Percentiles rank a stretch among this genome's conserved stretches.
phyloP scores from a whole-genome alignment of 495 filamentous ascomycete genomes.

The Pseudomonodictys pantanalensis region DNA sequence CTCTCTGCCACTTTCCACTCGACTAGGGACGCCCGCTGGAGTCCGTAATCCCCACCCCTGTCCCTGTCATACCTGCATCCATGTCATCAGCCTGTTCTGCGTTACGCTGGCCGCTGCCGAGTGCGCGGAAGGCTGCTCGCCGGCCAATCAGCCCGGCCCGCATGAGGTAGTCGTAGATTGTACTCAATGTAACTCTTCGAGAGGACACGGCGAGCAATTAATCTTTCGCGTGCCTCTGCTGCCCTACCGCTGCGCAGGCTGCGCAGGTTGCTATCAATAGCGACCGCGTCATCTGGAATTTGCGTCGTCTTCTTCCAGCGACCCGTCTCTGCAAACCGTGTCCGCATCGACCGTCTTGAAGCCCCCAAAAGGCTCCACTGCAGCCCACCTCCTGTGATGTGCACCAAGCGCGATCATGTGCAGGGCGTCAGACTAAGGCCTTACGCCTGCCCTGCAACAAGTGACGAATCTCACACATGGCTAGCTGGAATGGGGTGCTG shows the following conservation, averaged over 20 bases:
- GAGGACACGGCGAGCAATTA: not conserved
- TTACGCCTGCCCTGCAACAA: not conserved
- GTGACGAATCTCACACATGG: too few species aligned
- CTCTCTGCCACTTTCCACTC: not conserved
- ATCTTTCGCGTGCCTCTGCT: not conserved
- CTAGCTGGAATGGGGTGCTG: too few species aligned
- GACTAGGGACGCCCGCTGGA: not conserved
- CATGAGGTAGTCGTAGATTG: not conserved
- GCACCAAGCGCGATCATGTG: too few species aligned
- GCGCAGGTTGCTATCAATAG: constrained; percentile 22
- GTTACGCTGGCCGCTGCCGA: not conserved
- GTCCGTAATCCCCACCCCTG: constrained; percentile 21
- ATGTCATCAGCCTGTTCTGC: constrained; percentile 14
- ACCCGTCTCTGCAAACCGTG: not conserved
- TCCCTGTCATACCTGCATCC: not conserved
- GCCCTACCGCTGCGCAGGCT: too few species aligned
- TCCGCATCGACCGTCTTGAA: too few species aligned
- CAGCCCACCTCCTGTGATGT: too few species aligned
- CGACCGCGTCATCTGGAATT: too few species aligned
- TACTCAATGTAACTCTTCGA: constrained; percentile 11
- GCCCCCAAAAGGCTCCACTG: too few species aligned
- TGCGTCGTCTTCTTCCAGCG: not conserved
- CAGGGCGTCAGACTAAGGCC: too few species aligned
- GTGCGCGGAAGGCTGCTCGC: too few species aligned
- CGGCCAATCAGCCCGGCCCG: constrained; percentile 5